Evolutionary conservation across 2,329 filamentous ascomycete genomes (phyloP).

Genomic region (Ascocoryne sarcoides): DNA sequence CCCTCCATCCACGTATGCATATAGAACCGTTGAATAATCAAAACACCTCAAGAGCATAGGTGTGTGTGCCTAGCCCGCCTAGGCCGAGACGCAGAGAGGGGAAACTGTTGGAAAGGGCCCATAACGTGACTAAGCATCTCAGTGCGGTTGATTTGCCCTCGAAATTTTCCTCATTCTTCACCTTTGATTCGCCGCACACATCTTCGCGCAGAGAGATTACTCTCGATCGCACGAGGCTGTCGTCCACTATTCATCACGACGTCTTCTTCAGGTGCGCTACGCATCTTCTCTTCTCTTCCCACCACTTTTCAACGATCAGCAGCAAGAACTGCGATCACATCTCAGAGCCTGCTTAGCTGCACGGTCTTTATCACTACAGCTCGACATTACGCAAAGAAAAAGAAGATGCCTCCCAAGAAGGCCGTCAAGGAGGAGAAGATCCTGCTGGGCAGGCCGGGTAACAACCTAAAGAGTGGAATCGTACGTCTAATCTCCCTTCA

Average conservation of each 20-base stretch:
- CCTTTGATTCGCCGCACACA: conserved; percentile 23
- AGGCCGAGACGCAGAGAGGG: no score
- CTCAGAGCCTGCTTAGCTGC: conserved; percentile 29
- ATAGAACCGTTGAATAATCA: no score
- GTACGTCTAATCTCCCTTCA: conserved; percentile 43
- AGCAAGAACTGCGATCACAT: conserved; percentile 38
- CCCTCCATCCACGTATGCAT: no score
- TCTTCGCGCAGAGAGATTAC: conserved; percentile 12
- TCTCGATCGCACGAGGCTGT: conserved; percentile 21
- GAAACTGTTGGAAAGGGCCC: no score
- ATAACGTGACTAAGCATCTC: background rate
- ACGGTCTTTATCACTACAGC: conserved; percentile 37
- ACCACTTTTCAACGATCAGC: conserved; percentile 41
- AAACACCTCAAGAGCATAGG: no score
- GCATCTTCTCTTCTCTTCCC: conserved; percentile 40
- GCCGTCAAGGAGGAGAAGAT: conserved; percentile 87
- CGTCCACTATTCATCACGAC: conserved; percentile 23
- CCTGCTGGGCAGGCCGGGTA: conserved; percentile 88
- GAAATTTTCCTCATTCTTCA: no score
- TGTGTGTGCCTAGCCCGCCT: no score
- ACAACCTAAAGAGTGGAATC: conserved; percentile 99
- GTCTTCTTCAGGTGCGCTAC: conserved; percentile 27
- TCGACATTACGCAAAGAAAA: conserved; percentile 47
- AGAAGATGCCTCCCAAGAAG: conserved; percentile 89
- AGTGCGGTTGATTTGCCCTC: no score